Conservation (phyloP, 495 filamentous ascomycete genomes). For the Cladorrhinum samala region DNA sequence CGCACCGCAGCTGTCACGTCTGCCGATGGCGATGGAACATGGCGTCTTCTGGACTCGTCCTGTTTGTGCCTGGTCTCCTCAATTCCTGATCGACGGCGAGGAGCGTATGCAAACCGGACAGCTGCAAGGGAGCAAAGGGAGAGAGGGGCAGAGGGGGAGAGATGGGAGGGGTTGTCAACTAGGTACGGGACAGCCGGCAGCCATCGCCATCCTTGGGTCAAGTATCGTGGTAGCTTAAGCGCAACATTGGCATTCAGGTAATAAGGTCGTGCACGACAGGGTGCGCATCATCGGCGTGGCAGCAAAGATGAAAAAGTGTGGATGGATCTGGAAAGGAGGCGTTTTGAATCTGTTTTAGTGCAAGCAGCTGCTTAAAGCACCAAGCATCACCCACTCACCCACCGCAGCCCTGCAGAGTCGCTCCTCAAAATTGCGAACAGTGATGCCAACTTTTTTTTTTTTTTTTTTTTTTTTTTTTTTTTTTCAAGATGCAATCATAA, state of each 20-base stretch:
- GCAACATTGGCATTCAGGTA: not conserved
- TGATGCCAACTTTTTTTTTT: too few relatives aligned
- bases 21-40: constrained; percentile 12
- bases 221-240: not conserved
- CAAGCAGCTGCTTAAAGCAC: constrained; percentile 9
- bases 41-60: constrained; percentile 9
- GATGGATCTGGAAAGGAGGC: constrained; percentile 1
- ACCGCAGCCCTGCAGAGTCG: too few relatives aligned
- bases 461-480: too few relatives aligned
- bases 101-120: constrained; percentile 15
- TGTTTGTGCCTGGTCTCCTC: constrained; percentile 16
- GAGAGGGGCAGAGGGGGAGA: constrained; percentile 7
- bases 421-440: too few relatives aligned
- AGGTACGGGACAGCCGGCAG: not conserved
- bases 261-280: constrained; percentile 4
- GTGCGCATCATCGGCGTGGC: not conserved
- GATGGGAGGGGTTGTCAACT: not conserved
- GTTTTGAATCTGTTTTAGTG: constrained; percentile 18
- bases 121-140: not conserved
- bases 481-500: too few relatives aligned
- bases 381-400: too few relatives aligned
- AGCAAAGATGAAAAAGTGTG: not conserved
- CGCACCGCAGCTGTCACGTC: constrained; percentile 3
- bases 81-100: constrained; percentile 27
- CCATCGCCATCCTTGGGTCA: not conserved